These are phyloP conservation scores for Dothiorella sarmentorum DNA, from an alignment of 2,329 filamentous ascomycete species.

Conservation along the genomic window DNA sequence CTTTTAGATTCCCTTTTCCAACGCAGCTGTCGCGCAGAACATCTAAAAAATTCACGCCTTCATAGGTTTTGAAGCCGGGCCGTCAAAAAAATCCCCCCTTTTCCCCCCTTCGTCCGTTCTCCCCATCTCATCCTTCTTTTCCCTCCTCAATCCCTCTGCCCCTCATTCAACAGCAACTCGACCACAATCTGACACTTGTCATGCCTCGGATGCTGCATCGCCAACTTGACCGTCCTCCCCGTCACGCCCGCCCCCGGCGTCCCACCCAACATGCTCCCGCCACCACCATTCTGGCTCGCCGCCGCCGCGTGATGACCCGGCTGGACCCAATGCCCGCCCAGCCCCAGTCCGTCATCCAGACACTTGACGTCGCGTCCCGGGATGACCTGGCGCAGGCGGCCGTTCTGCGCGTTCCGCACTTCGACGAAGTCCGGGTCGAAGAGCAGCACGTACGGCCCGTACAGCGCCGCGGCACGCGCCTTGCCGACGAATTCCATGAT, in stretches of 20 bases:
- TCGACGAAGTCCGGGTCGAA: slow-evolving; percentile 98
- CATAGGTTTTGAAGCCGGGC: too few relatives aligned
- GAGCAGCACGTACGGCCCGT: slow-evolving; percentile 84
- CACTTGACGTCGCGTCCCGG: slow-evolving; percentile 85
- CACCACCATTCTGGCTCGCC: slow-evolving; percentile 10
- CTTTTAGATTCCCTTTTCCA: neutral
- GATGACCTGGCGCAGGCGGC: slow-evolving; percentile 88
- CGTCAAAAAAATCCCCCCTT: too few relatives aligned
- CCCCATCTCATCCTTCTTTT: neutral
- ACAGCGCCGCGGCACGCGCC: slow-evolving; percentile 81
- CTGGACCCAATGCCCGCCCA: slow-evolving; percentile 49
- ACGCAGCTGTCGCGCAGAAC: too few relatives aligned
- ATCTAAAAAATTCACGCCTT: too few relatives aligned
- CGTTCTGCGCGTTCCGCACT: slow-evolving; percentile 94
- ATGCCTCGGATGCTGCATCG: slow-evolving; percentile 89
- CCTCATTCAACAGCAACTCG: slow-evolving; percentile 89
- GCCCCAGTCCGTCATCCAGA: slow-evolving; percentile 62
- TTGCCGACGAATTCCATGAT: slow-evolving; percentile 99
- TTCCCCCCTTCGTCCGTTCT: too few relatives aligned
- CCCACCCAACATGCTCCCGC: slow-evolving; percentile 35
- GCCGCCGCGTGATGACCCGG: slow-evolving; percentile 40
- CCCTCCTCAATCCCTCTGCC: slow-evolving; percentile 31
- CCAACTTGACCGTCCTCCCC: slow-evolving; percentile 80
- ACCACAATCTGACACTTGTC: slow-evolving; percentile 82
- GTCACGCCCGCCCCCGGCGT: slow-evolving; percentile 38